Percentiles rank a stretch among this genome's conserved stretches.
Evolutionary conservation across 805 yeast species (phyloP).

Genomic region (Candida ficus): DNA sequence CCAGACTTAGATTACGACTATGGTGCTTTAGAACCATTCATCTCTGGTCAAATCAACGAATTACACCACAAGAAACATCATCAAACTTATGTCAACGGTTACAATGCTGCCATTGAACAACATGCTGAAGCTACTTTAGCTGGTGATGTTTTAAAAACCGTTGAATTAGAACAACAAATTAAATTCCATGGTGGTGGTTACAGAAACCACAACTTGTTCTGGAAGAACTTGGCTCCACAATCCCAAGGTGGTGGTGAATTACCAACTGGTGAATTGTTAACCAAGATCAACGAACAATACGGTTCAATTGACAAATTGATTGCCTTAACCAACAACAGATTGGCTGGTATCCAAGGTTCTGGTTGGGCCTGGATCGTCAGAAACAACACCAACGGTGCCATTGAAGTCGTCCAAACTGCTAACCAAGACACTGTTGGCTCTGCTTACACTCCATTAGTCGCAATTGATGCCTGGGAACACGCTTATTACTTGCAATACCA

Average conservation of each 20-base stretch:
- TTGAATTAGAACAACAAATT: conserved; percentile 65
- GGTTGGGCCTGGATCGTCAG: conserved; percentile 94
- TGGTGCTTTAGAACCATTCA: conserved; percentile 80
- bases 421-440: conserved; percentile 86
- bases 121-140: conserved; percentile 56
- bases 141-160: conserved; percentile 54
- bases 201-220: conserved; percentile 79
- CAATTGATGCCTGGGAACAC: conserved; percentile 96
- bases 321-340: conserved; percentile 54
- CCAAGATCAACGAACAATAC: conserved; percentile 56
- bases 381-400: conserved; percentile 66
- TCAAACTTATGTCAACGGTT: conserved; percentile 85
- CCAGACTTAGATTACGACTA: conserved; percentile 84
- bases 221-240: conserved; percentile 81
- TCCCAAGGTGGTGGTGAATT: conserved; percentile 72
- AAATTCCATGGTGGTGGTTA: conserved; percentile 94
- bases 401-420: conserved; percentile 75
- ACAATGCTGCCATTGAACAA: conserved; percentile 73
- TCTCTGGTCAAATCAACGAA: conserved; percentile 83
- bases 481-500: conserved; percentile 92
- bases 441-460: conserved; percentile 64
- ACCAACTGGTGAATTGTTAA: conserved; percentile 49
- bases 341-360: conserved; percentile 90
- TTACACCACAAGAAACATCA: conserved; percentile 87
- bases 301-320: conserved; percentile 72